These are phyloP conservation scores for Saccharomyces cerevisiae DNA, from an alignment of 805 yeast species.

Conservation along the genomic window DNA sequence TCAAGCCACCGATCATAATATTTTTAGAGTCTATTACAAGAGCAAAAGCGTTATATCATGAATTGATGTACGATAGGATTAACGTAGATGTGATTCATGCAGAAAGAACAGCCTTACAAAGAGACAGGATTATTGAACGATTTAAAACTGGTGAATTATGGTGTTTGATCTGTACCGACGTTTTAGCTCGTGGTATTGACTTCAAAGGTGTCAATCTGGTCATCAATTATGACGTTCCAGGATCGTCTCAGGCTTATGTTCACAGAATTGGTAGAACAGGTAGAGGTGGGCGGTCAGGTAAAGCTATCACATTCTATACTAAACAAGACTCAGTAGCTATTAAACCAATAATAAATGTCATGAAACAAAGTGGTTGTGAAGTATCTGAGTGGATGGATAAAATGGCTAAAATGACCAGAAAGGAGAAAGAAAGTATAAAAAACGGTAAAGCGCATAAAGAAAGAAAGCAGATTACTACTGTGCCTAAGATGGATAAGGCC, in stretches of 20 bases:
- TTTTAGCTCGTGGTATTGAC: slow-evolving; percentile 92
- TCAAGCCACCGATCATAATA: slow-evolving; percentile 87
- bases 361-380: slow-evolving; percentile 82
- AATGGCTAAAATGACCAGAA: slow-evolving; percentile 54
- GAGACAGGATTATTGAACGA: slow-evolving; percentile 74
- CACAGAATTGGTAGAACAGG: slow-evolving; percentile 99
- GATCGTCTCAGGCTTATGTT: slow-evolving; percentile 86
- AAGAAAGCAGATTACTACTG: slow-evolving; percentile 76
- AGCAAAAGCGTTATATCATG: slow-evolving; percentile 93
- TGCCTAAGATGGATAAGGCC: slow-evolving; percentile 57
- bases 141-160: slow-evolving; percentile 88
- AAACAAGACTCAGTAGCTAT: slow-evolving; percentile 74
- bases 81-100: slow-evolving; percentile 96
- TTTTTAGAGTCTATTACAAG: slow-evolving; percentile 87
- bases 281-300: slow-evolving; percentile 81
- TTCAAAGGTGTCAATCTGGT: slow-evolving; percentile 92
- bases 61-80: slow-evolving; percentile 79
- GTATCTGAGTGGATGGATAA: slow-evolving; percentile 77
- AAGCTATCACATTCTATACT: slow-evolving; percentile 87
- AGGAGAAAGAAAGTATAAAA: slow-evolving; percentile 54
- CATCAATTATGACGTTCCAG: slow-evolving; percentile 94
- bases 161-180: slow-evolving; percentile 96
- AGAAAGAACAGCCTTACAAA: slow-evolving; percentile 80
- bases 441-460: slow-evolving; percentile 40
- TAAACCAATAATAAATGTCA: slow-evolving; percentile 82